Percentiles rank a stretch among this genome's conserved stretches.
Conservation (phyloP, 2,329 filamentous ascomycete species). For the Claviceps pazoutovae region DNA sequence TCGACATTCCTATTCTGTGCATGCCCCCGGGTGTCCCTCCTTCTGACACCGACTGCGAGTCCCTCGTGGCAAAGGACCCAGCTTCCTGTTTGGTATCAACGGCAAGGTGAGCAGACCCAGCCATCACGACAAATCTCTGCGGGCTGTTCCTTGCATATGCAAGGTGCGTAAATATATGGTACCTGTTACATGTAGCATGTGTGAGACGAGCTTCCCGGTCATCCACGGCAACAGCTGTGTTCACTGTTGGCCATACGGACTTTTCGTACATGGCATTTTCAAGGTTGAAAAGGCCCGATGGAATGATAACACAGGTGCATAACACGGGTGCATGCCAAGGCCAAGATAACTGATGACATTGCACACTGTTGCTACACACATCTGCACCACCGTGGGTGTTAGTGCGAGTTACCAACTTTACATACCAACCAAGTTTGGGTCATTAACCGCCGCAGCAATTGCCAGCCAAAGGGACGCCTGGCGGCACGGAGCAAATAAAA, state of each 20-base stretch:
- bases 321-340: not conserved
- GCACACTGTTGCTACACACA: too few species aligned
- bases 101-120: not conserved
- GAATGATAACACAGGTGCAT: not conserved
- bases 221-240: not conserved
- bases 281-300: not conserved
- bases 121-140: not conserved
- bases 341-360: not conserved
- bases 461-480: not conserved
- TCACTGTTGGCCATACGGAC: not conserved
- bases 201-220: not conserved
- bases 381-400: not conserved
- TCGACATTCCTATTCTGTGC: too few species aligned
- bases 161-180: not conserved
- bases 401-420: not conserved
- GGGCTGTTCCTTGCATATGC: not conserved
- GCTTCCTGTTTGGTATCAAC: too few species aligned
- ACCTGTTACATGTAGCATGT: not conserved
- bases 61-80: too few species aligned
- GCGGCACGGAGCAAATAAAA: not conserved
- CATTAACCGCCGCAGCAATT: not conserved
- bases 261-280: not conserved
- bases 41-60: too few species aligned
- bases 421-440: not conserved
- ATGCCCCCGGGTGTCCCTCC: too few species aligned